These are phyloP conservation scores for Prunus armeniaca DNA, from an alignment of 306 rosid genomes.

Conservation along the genomic window DNA sequence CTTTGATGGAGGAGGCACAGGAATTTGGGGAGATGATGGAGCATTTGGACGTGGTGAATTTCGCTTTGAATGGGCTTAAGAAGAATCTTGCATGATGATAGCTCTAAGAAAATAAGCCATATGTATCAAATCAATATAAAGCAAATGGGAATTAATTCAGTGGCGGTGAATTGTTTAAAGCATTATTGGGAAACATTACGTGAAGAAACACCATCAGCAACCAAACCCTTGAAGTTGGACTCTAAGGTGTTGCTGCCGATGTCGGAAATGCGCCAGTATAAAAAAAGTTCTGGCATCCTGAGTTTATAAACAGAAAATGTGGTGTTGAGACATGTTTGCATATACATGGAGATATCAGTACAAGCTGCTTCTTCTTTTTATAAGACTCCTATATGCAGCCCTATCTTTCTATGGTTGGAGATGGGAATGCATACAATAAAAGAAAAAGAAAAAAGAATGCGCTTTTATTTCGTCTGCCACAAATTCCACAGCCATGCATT, in stretches of 20 bases:
- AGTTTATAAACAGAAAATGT: too few relatives aligned
- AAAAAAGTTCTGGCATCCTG: too few relatives aligned
- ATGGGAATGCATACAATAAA: background rate
- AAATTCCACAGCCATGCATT: too few relatives aligned
- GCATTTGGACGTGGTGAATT: constrained; percentile 92
- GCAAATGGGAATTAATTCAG: constrained; percentile 28
- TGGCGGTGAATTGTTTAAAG: constrained; percentile 50
- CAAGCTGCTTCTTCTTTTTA: too few relatives aligned
- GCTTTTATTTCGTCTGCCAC: too few relatives aligned
- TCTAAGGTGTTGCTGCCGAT: constrained; percentile 5
- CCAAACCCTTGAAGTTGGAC: constrained; percentile 55
- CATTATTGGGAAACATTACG: constrained; percentile 52
- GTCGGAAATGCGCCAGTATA: too few relatives aligned
- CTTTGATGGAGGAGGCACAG: too few relatives aligned
- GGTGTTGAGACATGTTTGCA: too few relatives aligned
- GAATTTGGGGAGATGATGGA: constrained; percentile 38
- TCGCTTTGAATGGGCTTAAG: constrained; percentile 70
- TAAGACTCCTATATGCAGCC: too few relatives aligned
- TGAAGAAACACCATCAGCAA: constrained; percentile 22
- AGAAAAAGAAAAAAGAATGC: too few relatives aligned
- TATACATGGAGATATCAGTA: too few relatives aligned
- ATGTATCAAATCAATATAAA: constrained; percentile 63
- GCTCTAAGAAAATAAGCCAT: constrained; percentile 58
- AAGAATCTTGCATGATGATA: constrained; percentile 41
- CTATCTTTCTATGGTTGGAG: background rate